Evolutionary conservation across 2,329 filamentous ascomycete species (phyloP).

Genomic region (Apiospora marii): DNA sequence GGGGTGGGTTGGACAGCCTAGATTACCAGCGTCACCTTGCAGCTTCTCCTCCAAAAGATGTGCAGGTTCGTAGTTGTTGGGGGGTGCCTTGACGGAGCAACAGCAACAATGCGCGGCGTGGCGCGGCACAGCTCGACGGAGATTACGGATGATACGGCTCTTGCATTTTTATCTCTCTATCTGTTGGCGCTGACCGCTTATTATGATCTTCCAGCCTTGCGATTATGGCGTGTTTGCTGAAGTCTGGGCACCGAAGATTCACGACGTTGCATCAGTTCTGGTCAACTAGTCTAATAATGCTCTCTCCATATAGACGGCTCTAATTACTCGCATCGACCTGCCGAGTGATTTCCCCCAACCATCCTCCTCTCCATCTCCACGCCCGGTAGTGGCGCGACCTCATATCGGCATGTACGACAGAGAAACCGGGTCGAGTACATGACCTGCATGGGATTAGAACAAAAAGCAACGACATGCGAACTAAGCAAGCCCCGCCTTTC

Average conservation of each 20-base stretch:
- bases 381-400: background rate
- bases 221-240: background rate
- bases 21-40: constrained; percentile 5
- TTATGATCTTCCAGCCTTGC: background rate
- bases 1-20: background rate
- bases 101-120: background rate
- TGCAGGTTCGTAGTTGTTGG: background rate
- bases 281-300: background rate
- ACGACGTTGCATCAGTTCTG: background rate
- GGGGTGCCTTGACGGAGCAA: background rate
- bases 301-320: background rate
- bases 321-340: background rate
- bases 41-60: background rate
- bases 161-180: background rate
- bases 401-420: constrained; percentile 3
- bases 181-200: background rate
- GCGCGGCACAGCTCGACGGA: background rate
- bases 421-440: background rate
- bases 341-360: background rate
- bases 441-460: background rate
- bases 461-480: background rate
- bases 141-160: background rate
- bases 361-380: background rate
- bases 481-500: background rate
- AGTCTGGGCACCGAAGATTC: background rate